These are phyloP conservation scores for Trypanosoma avium DNA, from an alignment of 208 protist genomes.

Conservation along the genomic window DNA sequence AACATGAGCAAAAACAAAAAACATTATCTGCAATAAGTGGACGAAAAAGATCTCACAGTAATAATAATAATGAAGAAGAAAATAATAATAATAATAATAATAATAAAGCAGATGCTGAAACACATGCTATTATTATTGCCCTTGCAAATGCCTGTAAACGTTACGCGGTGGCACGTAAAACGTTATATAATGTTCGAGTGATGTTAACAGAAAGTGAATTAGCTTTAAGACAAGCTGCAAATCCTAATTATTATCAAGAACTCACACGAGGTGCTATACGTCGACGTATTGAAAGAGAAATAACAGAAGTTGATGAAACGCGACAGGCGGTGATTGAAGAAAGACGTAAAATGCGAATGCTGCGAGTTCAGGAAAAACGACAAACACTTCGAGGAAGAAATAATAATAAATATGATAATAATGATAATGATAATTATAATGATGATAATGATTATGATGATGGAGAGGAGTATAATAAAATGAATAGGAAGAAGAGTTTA, in stretches of 20 bases:
- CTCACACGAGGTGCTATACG: constrained; percentile 52
- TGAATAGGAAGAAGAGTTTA: constrained; percentile 3
- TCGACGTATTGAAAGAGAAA: constrained; percentile 68
- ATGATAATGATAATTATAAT: not conserved
- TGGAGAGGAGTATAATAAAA: constrained; percentile 23
- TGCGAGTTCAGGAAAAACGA: constrained; percentile 18
- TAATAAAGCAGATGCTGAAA: constrained; percentile 29
- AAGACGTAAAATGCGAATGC: constrained; percentile 39
- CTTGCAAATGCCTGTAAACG: constrained; percentile 57
- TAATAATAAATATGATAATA: not conserved
- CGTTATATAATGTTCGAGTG: constrained; percentile 58
- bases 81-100: not conserved
- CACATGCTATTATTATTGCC: constrained; percentile 40
- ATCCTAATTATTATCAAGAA: constrained; percentile 43
- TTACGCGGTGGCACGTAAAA: constrained; percentile 60
- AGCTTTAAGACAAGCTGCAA: constrained; percentile 63
- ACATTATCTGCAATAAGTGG: no score
- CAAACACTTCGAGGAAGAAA: constrained; percentile 27
- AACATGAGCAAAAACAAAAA: constrained; percentile 4
- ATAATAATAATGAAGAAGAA: constrained; percentile 11
- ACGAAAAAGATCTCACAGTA: not conserved
- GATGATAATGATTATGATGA: constrained; percentile 18
- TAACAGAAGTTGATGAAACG: constrained; percentile 75
- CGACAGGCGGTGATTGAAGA: constrained; percentile 56
- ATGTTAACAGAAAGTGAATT: constrained; percentile 86